Percentiles rank a stretch among this genome's conserved stretches.
phyloP scores from a whole-genome alignment of 192 early-diverging fungal genomes.

The Rhizophagus sp. region DNA sequence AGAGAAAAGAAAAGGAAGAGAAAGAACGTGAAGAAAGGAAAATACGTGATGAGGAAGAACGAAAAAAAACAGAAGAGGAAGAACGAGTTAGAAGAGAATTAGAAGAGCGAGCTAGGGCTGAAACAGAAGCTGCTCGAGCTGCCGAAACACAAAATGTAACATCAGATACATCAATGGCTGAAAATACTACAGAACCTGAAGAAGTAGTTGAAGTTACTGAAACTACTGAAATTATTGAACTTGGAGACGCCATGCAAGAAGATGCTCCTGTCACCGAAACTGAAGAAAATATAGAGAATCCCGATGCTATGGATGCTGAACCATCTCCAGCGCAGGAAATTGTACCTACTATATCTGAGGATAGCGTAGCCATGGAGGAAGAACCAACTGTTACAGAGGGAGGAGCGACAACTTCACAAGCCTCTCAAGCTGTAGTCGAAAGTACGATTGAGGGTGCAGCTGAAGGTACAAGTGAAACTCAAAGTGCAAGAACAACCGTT shows the following conservation, averaged over 20 bases:
- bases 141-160: not conserved
- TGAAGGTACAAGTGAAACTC: slow-evolving; percentile 9
- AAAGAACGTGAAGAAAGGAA: slow-evolving; percentile 47
- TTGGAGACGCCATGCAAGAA: slow-evolving; percentile 36
- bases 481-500: slow-evolving; percentile 52
- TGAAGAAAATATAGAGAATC: slow-evolving; percentile 33
- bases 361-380: not conserved
- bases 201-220: slow-evolving; percentile 40
- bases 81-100: slow-evolving; percentile 44
- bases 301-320: slow-evolving; percentile 9
- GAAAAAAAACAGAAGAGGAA: slow-evolving; percentile 39
- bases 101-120: slow-evolving; percentile 38
- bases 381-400: not conserved
- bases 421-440: slow-evolving; percentile 30
- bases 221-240: slow-evolving; percentile 33
- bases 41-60: slow-evolving; percentile 59
- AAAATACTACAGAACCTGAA: slow-evolving; percentile 26
- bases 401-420: slow-evolving; percentile 18
- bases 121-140: slow-evolving; percentile 25
- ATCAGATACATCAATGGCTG: not conserved
- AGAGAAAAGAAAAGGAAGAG: slow-evolving; percentile 55
- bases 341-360: not conserved
- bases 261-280: slow-evolving; percentile 34
- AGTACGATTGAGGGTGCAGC: slow-evolving; percentile 11
- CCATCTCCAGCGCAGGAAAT: not conserved